Evolutionary conservation across 306 rosid species (phyloP).

Genomic region (Potentilla sterilis): DNA sequence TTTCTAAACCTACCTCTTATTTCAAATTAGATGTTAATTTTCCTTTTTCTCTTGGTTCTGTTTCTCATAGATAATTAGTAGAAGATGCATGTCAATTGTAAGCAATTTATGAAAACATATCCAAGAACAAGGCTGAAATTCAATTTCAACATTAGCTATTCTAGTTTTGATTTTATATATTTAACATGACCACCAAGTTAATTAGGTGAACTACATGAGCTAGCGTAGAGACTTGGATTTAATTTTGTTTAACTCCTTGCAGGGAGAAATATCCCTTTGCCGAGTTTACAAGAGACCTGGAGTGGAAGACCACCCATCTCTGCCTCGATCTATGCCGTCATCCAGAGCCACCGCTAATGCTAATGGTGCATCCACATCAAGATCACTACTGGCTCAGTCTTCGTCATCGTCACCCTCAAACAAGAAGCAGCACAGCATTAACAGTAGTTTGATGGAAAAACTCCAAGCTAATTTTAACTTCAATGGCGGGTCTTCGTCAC

Average conservation of each 20-base stretch:
- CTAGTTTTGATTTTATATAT: background rate
- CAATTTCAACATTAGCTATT: background rate
- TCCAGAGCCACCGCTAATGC: slow-evolving; percentile 20
- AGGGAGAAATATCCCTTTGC: slow-evolving; percentile 94
- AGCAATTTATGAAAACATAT: background rate
- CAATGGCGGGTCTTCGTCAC: background rate
- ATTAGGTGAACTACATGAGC: slow-evolving; percentile 3
- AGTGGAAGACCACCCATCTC: slow-evolving; percentile 90
- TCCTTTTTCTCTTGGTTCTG: background rate
- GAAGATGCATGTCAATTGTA: background rate
- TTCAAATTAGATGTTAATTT: background rate
- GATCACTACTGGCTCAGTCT: slow-evolving; percentile 32
- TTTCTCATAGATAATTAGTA: background rate
- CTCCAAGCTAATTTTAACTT: slow-evolving; percentile 35
- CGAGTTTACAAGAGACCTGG: slow-evolving; percentile 96
- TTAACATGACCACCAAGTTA: background rate
- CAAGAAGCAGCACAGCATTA: slow-evolving; percentile 27
- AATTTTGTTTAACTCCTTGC: slow-evolving; percentile 7
- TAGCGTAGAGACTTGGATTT: background rate
- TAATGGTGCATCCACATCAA: slow-evolving; percentile 42
- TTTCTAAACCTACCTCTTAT: background rate
- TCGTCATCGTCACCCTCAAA: slow-evolving; percentile 18
- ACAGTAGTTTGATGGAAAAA: slow-evolving; percentile 33
- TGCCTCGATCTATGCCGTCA: slow-evolving; percentile 69
- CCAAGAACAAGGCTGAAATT: background rate